Percentiles rank a stretch among this genome's conserved stretches.
Evolutionary conservation across 176 grass and related monocot species (phyloP).

Genomic region (Oryza australiensis): DNA sequence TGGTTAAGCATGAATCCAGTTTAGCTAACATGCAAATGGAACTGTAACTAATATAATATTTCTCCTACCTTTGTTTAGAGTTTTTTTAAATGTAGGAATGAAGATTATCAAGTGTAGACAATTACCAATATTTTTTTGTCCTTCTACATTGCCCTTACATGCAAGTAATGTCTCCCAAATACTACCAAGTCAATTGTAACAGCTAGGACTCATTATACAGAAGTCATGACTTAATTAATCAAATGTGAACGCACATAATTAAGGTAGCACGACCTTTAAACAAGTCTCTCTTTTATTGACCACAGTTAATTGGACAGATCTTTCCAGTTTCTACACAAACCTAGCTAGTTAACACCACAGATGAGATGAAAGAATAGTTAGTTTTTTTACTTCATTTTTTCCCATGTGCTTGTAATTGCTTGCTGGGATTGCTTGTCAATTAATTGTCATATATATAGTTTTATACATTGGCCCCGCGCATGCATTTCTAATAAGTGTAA

Average conservation of each 20-base stretch:
- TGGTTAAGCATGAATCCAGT: constrained; percentile 6
- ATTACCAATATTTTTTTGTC: neutral
- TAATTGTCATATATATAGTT: too few relatives aligned
- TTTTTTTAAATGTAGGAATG: neutral
- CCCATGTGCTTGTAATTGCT: too few relatives aligned
- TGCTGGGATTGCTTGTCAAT: too few relatives aligned
- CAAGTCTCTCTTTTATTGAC: neutral
- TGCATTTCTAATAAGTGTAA: too few relatives aligned
- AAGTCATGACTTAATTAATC: neutral
- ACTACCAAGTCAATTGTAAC: constrained; percentile 23
- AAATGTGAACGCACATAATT: neutral
- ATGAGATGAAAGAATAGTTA: too few relatives aligned
- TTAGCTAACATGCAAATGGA: constrained; percentile 7
- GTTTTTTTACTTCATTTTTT: too few relatives aligned
- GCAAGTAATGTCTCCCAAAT: constrained; percentile 18
- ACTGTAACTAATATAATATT: constrained; percentile 19
- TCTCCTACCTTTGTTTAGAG: neutral
- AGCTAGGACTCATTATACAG: neutral
- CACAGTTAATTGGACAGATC: neutral
- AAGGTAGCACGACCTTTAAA: neutral
- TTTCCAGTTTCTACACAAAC: too few relatives aligned
- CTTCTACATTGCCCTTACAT: neutral
- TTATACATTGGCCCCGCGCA: too few relatives aligned
- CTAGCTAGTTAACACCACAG: too few relatives aligned
- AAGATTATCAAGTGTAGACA: neutral